Percentiles rank a stretch among this genome's conserved stretches.
Evolutionary conservation across 306 rosid genomes (phyloP).

Genomic region (Geum urbanum): DNA sequence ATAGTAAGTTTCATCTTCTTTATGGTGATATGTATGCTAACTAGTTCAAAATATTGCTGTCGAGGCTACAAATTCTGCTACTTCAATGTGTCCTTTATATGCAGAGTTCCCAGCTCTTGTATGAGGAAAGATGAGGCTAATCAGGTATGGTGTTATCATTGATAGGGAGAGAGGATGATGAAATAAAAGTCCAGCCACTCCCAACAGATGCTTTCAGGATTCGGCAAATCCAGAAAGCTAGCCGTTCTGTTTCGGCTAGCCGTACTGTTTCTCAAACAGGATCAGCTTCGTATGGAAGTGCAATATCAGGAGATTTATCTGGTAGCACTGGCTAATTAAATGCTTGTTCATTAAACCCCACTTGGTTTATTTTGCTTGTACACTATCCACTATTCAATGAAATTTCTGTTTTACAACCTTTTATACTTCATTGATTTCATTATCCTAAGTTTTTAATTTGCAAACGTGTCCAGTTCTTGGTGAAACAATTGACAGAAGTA

Average conservation of each 20-base stretch:
- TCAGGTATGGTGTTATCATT: neutral
- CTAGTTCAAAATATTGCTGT: neutral
- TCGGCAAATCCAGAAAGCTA: slow-evolving; percentile 79
- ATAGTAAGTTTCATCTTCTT: slow-evolving; percentile 40
- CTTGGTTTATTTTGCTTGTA: neutral
- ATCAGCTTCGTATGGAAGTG: slow-evolving; percentile 91
- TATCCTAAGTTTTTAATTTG: neutral
- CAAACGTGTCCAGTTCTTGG: neutral
- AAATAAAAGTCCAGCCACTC: slow-evolving; percentile 65
- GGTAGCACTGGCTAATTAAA: slow-evolving; percentile 67
- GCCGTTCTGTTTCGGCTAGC: slow-evolving; percentile 54
- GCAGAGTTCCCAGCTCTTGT: neutral
- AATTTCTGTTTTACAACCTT: neutral
- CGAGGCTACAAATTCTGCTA: neutral
- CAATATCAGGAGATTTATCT: slow-evolving; percentile 83
- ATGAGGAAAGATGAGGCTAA: neutral
- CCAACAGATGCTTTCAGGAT: slow-evolving; percentile 87
- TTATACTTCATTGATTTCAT: neutral
- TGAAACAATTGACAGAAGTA: neutral
- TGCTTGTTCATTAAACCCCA: neutral
- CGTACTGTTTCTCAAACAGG: slow-evolving; percentile 81
- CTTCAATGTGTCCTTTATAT: too few species aligned
- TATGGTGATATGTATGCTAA: neutral
- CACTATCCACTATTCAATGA: neutral
- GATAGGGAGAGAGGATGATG: slow-evolving; percentile 81